phyloP scores from a whole-genome alignment of 2,329 filamentous ascomycete genomes.

The Colletotrichum australisinense region DNA sequence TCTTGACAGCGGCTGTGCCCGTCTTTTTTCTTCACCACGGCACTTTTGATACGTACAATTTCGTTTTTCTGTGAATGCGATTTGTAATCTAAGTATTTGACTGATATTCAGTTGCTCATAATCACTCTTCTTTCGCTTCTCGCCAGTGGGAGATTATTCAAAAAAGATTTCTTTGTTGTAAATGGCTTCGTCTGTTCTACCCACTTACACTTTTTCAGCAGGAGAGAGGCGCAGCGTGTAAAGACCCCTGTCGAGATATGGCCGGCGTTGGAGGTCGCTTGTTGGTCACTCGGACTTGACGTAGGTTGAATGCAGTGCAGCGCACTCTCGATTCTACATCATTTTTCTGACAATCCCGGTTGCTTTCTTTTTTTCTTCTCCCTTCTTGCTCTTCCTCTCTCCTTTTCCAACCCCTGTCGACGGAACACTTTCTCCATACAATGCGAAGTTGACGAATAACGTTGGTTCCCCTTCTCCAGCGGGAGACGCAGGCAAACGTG shows the following conservation, averaged over 20 bases:
- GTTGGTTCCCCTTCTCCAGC: background rate
- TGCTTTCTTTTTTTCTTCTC: background rate
- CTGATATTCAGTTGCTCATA: background rate
- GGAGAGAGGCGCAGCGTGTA: background rate
- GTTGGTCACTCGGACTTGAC: background rate
- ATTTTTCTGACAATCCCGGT: background rate
- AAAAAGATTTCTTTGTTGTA: background rate
- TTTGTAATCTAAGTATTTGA: background rate
- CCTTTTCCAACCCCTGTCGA: background rate
- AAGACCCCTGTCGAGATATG: background rate
- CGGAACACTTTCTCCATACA: background rate
- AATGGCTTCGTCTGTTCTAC: background rate
- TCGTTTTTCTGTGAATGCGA: background rate
- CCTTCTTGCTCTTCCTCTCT: too few relatives aligned
- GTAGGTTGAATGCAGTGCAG: background rate
- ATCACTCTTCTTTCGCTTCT: background rate
- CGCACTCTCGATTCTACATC: background rate
- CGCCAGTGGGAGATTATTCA: background rate
- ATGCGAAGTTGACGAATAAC: background rate
- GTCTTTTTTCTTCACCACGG: too few relatives aligned
- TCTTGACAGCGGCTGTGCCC: too few relatives aligned
- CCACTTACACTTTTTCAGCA: background rate
- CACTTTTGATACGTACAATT: too few relatives aligned
- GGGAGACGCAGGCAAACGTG: background rate
- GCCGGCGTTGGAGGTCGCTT: background rate